Conservation (phyloP, 176 grass and related monocot genomes). For the Saccharum officinarum region DNA sequence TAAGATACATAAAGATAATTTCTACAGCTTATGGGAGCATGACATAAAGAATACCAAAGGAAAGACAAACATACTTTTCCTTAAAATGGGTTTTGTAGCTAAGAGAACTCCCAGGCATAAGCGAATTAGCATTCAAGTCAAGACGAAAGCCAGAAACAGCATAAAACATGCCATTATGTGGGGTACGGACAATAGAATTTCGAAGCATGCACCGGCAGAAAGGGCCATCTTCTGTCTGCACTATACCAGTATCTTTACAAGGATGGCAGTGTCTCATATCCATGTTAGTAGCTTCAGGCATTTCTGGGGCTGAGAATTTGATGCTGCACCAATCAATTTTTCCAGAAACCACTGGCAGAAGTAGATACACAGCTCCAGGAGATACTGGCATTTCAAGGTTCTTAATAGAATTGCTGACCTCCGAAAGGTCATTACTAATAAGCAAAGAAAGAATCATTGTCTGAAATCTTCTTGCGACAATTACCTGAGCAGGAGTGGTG, state of each 20-base stretch:
- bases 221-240: slow-evolving; percentile 65
- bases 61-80: slow-evolving; percentile 49
- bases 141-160: slow-evolving; percentile 54
- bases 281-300: slow-evolving; percentile 22
- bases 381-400: slow-evolving; percentile 40
- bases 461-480: slow-evolving; percentile 63
- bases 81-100: slow-evolving; percentile 62
- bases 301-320: slow-evolving; percentile 38
- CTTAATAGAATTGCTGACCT: slow-evolving; percentile 23
- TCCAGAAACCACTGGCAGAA: slow-evolving; percentile 62
- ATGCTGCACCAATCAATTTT: slow-evolving; percentile 82
- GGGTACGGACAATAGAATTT: slow-evolving; percentile 62
- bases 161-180: slow-evolving; percentile 63
- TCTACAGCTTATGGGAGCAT: background rate
- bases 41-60: background rate
- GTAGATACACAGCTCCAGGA: slow-evolving; percentile 66
- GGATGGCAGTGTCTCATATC: slow-evolving; percentile 24
- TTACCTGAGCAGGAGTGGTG: slow-evolving; percentile 46
- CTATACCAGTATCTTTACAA: slow-evolving; percentile 37
- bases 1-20: background rate
- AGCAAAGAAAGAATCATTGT: slow-evolving; percentile 61
- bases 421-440: slow-evolving; percentile 41
- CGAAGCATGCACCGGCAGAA: slow-evolving; percentile 50
- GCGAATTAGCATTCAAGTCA: slow-evolving; percentile 52
- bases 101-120: slow-evolving; percentile 37